phyloP scores from a whole-genome alignment of 148 eudicot genomes.

The Rhododendron ferrugineum region DNA sequence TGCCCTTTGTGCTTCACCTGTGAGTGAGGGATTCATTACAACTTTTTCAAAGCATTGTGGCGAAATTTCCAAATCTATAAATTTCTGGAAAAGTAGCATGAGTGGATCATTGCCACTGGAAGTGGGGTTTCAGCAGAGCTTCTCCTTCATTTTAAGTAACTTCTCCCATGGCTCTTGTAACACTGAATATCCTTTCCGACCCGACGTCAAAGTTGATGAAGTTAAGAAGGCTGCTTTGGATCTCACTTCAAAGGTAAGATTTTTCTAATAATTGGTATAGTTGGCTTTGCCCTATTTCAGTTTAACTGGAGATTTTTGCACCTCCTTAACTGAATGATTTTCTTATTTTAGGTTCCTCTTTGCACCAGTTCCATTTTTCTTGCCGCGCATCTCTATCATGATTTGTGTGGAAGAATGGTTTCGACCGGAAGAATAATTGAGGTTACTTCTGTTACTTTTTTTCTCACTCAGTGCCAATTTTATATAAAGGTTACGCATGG shows the following conservation, averaged over 20 bases:
- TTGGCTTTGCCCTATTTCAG: not conserved
- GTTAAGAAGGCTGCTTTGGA: slow-evolving; percentile 53
- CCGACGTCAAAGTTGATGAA: slow-evolving; percentile 41
- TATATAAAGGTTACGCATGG: not conserved
- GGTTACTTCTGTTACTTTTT: slow-evolving; percentile 33
- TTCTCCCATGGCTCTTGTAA: slow-evolving; percentile 28
- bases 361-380: slow-evolving; percentile 48
- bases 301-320: not conserved
- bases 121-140: slow-evolving; percentile 59
- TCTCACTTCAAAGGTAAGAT: slow-evolving; percentile 52
- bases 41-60: slow-evolving; percentile 45
- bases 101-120: slow-evolving; percentile 38
- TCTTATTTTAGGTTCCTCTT: slow-evolving; percentile 45
- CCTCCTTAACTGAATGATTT: slow-evolving; percentile 3
- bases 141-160: slow-evolving; percentile 33
- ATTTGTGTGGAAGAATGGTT: slow-evolving; percentile 59
- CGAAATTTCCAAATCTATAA: slow-evolving; percentile 36
- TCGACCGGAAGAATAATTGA: slow-evolving; percentile 52
- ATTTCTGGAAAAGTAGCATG: slow-evolving; percentile 61
- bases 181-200: slow-evolving; percentile 18
- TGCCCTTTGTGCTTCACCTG: slow-evolving; percentile 74
- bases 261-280: not conserved
- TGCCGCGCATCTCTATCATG: slow-evolving; percentile 66
- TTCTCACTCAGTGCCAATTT: not conserved
- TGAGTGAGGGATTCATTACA: slow-evolving; percentile 45